phyloP scores from a whole-genome alignment of 768 basidiomycete genomes.

The Mycena belliarum region DNA sequence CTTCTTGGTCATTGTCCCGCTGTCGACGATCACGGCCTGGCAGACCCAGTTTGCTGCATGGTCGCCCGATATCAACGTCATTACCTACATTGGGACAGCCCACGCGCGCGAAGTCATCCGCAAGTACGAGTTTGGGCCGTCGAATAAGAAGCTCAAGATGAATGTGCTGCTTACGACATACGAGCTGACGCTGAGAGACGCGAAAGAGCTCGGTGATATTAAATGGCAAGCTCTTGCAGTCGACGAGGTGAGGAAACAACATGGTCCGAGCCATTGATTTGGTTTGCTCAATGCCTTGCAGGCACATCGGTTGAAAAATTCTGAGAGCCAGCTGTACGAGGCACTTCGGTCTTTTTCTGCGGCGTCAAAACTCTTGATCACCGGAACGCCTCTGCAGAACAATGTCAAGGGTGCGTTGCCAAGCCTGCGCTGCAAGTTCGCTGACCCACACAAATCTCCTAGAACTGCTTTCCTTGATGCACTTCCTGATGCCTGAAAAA shows the following conservation, averaged over 20 bases:
- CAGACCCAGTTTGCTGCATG: conserved; percentile 91
- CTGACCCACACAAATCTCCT: conserved; percentile 13
- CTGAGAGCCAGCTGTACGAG: conserved; percentile 95
- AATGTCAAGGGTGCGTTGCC: conserved; percentile 85
- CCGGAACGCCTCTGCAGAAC: conserved; percentile 97
- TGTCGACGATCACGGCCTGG: conserved; percentile 98
- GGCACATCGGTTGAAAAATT: conserved; percentile 98
- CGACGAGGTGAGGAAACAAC: conserved; percentile 69
- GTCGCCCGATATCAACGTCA: conserved; percentile 96
- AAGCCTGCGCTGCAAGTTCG: neutral
- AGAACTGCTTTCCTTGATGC: conserved; percentile 97
- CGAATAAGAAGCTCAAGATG: conserved; percentile 91
- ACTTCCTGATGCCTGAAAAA: conserved; percentile 98
- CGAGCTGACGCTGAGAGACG: conserved; percentile 89
- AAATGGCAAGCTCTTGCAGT: conserved; percentile 98
- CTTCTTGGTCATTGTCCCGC: conserved; percentile 95
- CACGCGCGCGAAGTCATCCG: conserved; percentile 89
- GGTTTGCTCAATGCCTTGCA: conserved; percentile 31
- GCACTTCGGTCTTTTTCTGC: conserved; percentile 87
- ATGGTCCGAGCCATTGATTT: conserved; percentile 5
- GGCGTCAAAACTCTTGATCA: conserved; percentile 93
- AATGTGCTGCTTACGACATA: conserved; percentile 97
- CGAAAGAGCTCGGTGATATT: conserved; percentile 85
- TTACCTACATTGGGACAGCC: conserved; percentile 93
- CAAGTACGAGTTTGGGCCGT: conserved; percentile 85